phyloP scores from a whole-genome alignment of 352 stramenopile species.

The Pythium phragmitis region DNA sequence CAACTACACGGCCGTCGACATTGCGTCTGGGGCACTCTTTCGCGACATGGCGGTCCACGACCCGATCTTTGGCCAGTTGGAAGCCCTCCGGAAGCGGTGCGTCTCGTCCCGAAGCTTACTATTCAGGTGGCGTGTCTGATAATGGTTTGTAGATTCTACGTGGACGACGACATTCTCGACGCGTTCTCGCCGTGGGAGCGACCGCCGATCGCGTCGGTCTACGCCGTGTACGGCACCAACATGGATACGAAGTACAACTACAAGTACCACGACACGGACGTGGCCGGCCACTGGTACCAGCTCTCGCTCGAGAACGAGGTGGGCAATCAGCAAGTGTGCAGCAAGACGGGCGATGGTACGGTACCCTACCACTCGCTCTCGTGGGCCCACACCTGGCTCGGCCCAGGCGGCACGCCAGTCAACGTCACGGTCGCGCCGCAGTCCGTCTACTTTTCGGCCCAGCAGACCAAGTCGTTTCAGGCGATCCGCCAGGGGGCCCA shows the following conservation, averaged over 20 bases:
- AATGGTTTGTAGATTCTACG: slow-evolving; percentile 50
- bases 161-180: slow-evolving; percentile 62
- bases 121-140: not conserved
- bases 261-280: slow-evolving; percentile 59
- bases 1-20: slow-evolving; percentile 68
- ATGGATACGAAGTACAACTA: slow-evolving; percentile 73
- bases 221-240: slow-evolving; percentile 78
- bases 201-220: slow-evolving; percentile 71
- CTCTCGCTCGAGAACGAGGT: slow-evolving; percentile 53
- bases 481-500: slow-evolving; percentile 37
- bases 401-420: slow-evolving; percentile 37
- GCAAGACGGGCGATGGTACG: slow-evolving; percentile 73
- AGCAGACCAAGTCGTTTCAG: slow-evolving; percentile 52
- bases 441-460: slow-evolving; percentile 66
- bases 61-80: slow-evolving; percentile 63
- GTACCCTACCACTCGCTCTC: slow-evolving; percentile 81
- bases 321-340: slow-evolving; percentile 46
- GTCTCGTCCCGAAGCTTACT: not conserved
- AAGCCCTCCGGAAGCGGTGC: slow-evolving; percentile 46
- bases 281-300: slow-evolving; percentile 59
- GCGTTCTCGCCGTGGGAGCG: slow-evolving; percentile 57
- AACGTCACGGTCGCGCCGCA: slow-evolving; percentile 74
- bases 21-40: slow-evolving; percentile 68
- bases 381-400: slow-evolving; percentile 77
- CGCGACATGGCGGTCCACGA: slow-evolving; percentile 64